Evolutionary conservation across 495 filamentous ascomycete genomes (phyloP).

Genomic region (Penicillium diatomitis): DNA sequence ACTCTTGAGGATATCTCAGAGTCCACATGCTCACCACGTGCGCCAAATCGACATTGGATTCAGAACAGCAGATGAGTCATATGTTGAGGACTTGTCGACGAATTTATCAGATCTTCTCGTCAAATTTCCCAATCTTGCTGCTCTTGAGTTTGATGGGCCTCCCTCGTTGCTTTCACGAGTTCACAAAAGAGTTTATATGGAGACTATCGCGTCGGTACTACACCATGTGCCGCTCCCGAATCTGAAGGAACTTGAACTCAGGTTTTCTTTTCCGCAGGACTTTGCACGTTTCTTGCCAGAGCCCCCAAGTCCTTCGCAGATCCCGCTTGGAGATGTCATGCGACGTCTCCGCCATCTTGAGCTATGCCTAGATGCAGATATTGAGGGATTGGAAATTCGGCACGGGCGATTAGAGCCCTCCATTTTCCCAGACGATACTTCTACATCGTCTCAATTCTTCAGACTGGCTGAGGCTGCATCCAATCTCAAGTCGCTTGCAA

Average conservation of each 20-base stretch:
- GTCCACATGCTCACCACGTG: not conserved
- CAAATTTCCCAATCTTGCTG: not conserved
- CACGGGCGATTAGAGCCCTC: not conserved
- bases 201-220: not conserved
- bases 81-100: not conserved
- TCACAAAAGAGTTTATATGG: not conserved
- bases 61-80: not conserved
- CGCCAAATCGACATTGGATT: constrained; percentile 1
- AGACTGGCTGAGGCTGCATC: not conserved
- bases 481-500: not conserved
- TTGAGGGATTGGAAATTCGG: not conserved
- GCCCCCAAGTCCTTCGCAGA: not conserved
- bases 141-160: not conserved
- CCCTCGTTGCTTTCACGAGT: not conserved
- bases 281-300: not conserved
- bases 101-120: not conserved
- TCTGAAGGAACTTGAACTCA: not conserved
- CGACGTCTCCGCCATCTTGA: not conserved
- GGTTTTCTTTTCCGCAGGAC: not conserved
- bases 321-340: not conserved
- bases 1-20: not conserved
- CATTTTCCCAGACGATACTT: not conserved
- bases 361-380: not conserved
- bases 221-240: not conserved
- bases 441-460: not conserved